Evolutionary conservation across 164 flowering plant species (phyloP), one percentile per base, ranked within the genome.

Genomic region (Macadamia integrifolia): DNA sequence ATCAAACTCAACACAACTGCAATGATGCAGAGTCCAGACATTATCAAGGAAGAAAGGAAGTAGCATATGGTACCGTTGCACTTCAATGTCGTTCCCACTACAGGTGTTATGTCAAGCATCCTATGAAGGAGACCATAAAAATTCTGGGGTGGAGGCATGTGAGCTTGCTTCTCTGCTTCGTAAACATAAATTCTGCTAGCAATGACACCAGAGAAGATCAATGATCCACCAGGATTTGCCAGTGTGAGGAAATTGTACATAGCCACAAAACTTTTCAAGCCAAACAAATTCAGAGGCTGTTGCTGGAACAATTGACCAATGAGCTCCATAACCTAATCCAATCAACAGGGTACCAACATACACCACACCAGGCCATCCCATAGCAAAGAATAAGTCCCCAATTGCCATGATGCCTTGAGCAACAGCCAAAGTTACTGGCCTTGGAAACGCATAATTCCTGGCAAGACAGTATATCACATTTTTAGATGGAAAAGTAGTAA

Each of bases 321-420:
- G 99, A 7, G 98, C 97, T 11, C 99, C 99, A 68, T 88, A 95
- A 5, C 99, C 94, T n/a, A 95, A 94, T 28, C 99, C 99, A 18
- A 86, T 88, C 66, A 95, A 40, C 14, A 92, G 78, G 48, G 99
- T 92, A 42, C 89, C 96, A 58, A 90, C 62, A 72, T 95, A 75
- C 91, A 95, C 88, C 40, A 85, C 86, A 35, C 97, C 98, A 6
- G 97, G 92, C 98, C 91, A 88, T 10, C 90, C 99, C 86, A 89
- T 83, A 6, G 88, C 97, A 43, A 88, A 73, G 83, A 84, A 84
- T 58, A 92, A 61, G 71, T 89, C 96, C 2, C 99, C 99, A 58
- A 92, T 9, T 3, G 90, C 86, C 98, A 92, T 88, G n/a, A 92
- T 31, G 46, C 69, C 68, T 78, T 92, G 99, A 8, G 91, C 91